These are phyloP conservation scores for Casuarina equisetifolia DNA, from an alignment of 306 rosid genomes.

Conservation along the genomic window DNA sequence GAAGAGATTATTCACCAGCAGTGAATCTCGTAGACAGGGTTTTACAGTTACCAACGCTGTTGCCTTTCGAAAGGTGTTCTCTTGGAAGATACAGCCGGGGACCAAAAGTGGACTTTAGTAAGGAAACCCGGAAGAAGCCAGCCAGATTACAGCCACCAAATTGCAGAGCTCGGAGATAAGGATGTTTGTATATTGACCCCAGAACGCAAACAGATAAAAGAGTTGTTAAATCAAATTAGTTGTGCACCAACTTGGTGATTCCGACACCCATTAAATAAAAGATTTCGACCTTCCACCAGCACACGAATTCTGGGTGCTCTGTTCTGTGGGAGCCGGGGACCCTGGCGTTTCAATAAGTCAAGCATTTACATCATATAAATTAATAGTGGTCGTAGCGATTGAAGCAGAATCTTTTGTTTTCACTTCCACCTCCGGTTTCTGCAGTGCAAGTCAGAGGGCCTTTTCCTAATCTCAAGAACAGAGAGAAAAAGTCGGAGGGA, in stretches of 20 bases:
- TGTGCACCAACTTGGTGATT: slow-evolving; percentile 19
- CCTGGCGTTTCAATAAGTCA: slow-evolving; percentile 21
- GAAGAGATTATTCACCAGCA: too few relatives aligned
- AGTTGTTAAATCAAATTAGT: slow-evolving; percentile 3
- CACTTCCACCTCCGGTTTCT: too few relatives aligned
- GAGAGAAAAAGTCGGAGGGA: too few relatives aligned
- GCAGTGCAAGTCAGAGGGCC: too few relatives aligned
- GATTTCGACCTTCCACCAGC: slow-evolving; percentile 27
- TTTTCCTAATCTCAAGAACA: too few relatives aligned
- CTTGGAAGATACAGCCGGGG: slow-evolving; percentile 38
- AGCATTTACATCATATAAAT: background rate
- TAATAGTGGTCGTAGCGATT: too few relatives aligned
- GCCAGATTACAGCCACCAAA: slow-evolving; percentile 12
- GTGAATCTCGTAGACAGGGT: slow-evolving; percentile 17
- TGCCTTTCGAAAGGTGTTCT: slow-evolving; percentile 29
- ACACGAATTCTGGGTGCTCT: background rate
- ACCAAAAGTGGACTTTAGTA: slow-evolving; percentile 34
- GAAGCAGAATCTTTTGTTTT: too few relatives aligned
- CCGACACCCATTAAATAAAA: slow-evolving; percentile 22
- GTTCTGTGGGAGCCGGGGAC: slow-evolving; percentile 17
- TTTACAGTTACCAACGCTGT: slow-evolving; percentile 37
- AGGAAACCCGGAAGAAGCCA: slow-evolving; percentile 16
- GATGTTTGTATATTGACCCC: slow-evolving; percentile 27
- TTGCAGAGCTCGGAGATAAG: slow-evolving; percentile 5
- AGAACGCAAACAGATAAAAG: slow-evolving; percentile 13